A percentile compares a stretch with the other conserved stretches of the same genome.
Conservation (phyloP, 805 yeast genomes). For the Candida ficus region DNA sequence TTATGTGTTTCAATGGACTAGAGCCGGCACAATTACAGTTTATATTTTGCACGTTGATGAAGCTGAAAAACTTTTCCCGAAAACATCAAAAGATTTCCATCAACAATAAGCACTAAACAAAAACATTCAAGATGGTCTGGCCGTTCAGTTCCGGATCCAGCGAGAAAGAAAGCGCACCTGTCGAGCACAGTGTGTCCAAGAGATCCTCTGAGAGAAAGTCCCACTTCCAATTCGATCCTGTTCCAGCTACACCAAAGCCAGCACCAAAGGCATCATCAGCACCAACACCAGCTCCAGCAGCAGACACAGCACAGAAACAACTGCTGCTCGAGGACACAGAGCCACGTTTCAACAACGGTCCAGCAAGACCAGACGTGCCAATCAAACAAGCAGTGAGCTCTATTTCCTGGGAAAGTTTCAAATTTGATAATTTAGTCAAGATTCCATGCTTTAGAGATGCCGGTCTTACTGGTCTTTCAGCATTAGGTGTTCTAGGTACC, state of each 20-base stretch:
- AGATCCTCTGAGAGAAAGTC: constrained; percentile 22
- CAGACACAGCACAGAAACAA: constrained; percentile 20
- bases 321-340: constrained; percentile 35
- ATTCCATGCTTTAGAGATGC: constrained; percentile 83
- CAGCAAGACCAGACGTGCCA: constrained; percentile 27
- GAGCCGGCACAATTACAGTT: too few species aligned
- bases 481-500: constrained; percentile 64
- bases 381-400: constrained; percentile 36
- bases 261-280: neutral
- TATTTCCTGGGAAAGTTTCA: constrained; percentile 46
- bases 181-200: constrained; percentile 3
- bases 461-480: constrained; percentile 66
- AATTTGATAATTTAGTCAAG: constrained; percentile 41
- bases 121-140: constrained; percentile 18
- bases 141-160: constrained; percentile 14
- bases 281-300: neutral
- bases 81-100: neutral
- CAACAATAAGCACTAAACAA: neutral
- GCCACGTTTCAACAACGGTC: constrained; percentile 33
- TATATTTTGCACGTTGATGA: too few species aligned
- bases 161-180: neutral
- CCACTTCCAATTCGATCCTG: constrained; percentile 5
- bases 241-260: neutral
- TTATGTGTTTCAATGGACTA: too few species aligned
- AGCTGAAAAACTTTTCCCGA: neutral